phyloP scores from a whole-genome alignment of 2,329 filamentous ascomycete species.

The Massarina eburnea region DNA sequence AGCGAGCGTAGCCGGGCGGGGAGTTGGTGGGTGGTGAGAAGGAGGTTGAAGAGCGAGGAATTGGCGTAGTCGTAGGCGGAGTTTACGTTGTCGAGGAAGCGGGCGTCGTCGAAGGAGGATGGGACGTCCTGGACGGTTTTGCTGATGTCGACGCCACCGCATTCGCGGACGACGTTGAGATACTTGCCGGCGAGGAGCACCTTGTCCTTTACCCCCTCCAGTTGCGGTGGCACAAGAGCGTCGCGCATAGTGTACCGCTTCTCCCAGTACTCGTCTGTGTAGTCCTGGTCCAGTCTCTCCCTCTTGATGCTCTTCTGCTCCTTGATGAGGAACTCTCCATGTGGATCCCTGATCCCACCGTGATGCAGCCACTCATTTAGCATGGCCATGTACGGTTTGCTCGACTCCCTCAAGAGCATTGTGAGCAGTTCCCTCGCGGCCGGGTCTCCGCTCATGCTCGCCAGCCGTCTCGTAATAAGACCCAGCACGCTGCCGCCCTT shows the following conservation, averaged over 20 bases:
- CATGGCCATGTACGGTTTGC: conserved; percentile 95
- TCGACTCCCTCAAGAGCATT: conserved; percentile 80
- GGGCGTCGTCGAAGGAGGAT: conserved; percentile 83
- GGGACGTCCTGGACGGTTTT: conserved; percentile 88
- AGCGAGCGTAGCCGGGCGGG: conserved; percentile 84
- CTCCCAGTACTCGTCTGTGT: conserved; percentile 99
- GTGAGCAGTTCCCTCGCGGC: conserved; percentile 81
- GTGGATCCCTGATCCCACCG: conserved; percentile 90
- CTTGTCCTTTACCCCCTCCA: conserved; percentile 89
- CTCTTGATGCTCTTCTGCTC: conserved; percentile 94
- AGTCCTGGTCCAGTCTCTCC: conserved; percentile 90
- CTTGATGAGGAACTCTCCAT: conserved; percentile 90
- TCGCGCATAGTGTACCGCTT: conserved; percentile 94
- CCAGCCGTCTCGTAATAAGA: conserved; percentile 78
- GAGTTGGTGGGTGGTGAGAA: conserved; percentile 89
- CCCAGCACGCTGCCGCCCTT: conserved; percentile 96
- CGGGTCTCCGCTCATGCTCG: conserved; percentile 91
- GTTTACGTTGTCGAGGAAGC: conserved; percentile 95
- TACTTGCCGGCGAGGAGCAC: conserved; percentile 96
- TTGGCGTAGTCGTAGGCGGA: conserved; percentile 94
- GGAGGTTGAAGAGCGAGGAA: conserved; percentile 83
- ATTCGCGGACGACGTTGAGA: conserved; percentile 95
- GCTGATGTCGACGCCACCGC: conserved; percentile 91
- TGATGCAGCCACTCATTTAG: conserved; percentile 98
- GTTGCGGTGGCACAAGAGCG: conserved; percentile 85